Evolutionary conservation across 768 basidiomycete species (phyloP), one percentile per base, ranked within the genome.

Genomic region (Tylopilus balloui): DNA sequence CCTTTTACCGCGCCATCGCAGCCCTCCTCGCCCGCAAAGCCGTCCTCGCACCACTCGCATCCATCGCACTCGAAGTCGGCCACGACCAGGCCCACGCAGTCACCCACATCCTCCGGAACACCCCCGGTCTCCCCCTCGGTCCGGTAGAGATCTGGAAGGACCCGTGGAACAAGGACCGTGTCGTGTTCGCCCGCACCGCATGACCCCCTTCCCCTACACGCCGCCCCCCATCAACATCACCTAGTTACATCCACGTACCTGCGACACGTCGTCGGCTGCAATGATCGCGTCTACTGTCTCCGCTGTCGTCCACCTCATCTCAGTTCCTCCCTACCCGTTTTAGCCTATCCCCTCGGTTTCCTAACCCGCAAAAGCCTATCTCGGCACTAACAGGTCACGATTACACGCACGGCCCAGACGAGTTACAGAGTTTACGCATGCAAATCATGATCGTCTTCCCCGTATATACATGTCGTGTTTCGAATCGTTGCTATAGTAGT

Each of bases 41-140:
- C 34, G 61, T 91, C 37, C 72, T 88, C 19, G 74, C 69, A 17
- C 60, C 69, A 17, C 67, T 70, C 51, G 86, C 79, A 29, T 48
- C 80, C 36, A 69, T 94, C 29, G 91, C 81, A 3, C 75, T 95
- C 27, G 92, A 95, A 67, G 81, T 93, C 24, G 92, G 91, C 3
- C 72, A 80, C 25, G 72, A 74, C 12, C 92, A 94, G 70, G 88
- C 84, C 14, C 60, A 68, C 3, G 74, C 69, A 2, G 91, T 94
- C 17, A 63, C 76, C 47, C 57, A 60, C 2, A 80, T 94, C 42
- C 71, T 93, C 56, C 67, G 64, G 47, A 48, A 65, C 14, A 71
- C 71, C n/a, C 77, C 74, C 36, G 61, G 69, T 32, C 63, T 88
- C 39, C 59, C 57, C 0, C 42, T 53, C 59, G 67, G 29, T 76